These are phyloP conservation scores for Fragaria nilgerrensis DNA, from an alignment of 306 rosid species.

Conservation along the genomic window DNA sequence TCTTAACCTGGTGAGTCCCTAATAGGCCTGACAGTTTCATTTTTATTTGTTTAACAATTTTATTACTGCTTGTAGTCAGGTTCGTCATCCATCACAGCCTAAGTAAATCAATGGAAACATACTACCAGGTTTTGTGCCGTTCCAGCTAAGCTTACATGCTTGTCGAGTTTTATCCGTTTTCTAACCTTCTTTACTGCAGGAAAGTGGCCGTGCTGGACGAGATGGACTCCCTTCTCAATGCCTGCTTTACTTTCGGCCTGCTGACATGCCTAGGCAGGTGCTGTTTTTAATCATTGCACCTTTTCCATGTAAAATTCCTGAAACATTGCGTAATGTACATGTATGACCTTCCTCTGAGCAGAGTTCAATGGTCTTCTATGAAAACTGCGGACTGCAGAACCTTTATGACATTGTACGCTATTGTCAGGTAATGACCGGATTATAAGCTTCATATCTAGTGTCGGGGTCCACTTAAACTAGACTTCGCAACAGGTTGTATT, in stretches of 20 bases:
- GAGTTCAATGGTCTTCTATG: slow-evolving; percentile 98
- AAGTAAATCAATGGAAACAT: slow-evolving; percentile 98
- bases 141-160: slow-evolving; percentile 23
- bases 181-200: slow-evolving; percentile 50
- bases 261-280: slow-evolving; percentile 91
- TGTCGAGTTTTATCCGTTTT: slow-evolving; percentile 12
- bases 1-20: not conserved
- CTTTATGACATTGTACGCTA: slow-evolving; percentile 87
- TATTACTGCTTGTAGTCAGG: slow-evolving; percentile 70
- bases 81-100: slow-evolving; percentile 98
- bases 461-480: not conserved
- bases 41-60: slow-evolving; percentile 24
- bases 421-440: slow-evolving; percentile 60
- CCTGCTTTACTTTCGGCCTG: slow-evolving; percentile 80
- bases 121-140: slow-evolving; percentile 71
- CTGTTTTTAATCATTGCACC: slow-evolving; percentile 9
- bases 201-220: slow-evolving; percentile 98
- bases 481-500: not conserved
- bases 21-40: not conserved
- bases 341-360: slow-evolving; percentile 41
- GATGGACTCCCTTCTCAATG: slow-evolving; percentile 99
- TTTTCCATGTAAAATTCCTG: slow-evolving; percentile 8
- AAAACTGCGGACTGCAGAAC: slow-evolving; percentile 85
- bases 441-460: not conserved
- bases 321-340: slow-evolving; percentile 11